These are phyloP conservation scores for Saccharomycopsis capsularis DNA, from an alignment of 805 yeast genomes.

Conservation along the genomic window DNA sequence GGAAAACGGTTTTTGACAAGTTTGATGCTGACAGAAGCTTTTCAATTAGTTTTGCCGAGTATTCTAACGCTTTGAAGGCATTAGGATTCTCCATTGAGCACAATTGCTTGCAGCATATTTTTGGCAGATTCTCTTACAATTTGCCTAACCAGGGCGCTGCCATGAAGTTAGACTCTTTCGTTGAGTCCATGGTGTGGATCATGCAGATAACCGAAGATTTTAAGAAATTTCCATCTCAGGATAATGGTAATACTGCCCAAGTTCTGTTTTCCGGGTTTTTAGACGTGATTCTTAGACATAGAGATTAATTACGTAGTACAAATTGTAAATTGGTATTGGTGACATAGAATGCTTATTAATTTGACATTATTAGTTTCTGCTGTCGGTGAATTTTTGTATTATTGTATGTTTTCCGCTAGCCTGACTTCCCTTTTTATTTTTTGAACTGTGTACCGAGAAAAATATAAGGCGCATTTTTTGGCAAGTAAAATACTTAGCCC, in stretches of 20 bases:
- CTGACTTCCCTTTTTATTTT: neutral
- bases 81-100: slow-evolving; percentile 9
- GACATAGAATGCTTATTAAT: neutral
- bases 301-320: slow-evolving; percentile 1
- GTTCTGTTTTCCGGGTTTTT: slow-evolving; percentile 9
- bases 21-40: slow-evolving; percentile 12
- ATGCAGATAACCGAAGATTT: slow-evolving; percentile 17
- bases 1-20: slow-evolving; percentile 16
- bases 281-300: slow-evolving; percentile 12
- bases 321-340: neutral
- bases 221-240: slow-evolving; percentile 11
- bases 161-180: slow-evolving; percentile 20
- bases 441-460: neutral
- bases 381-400: neutral
- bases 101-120: slow-evolving; percentile 7
- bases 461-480: too few species aligned
- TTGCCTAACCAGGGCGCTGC: neutral
- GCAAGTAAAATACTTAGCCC: too few species aligned
- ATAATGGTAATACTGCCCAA: slow-evolving; percentile 9
- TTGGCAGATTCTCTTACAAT: slow-evolving; percentile 7
- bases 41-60: slow-evolving; percentile 12
- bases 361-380: neutral
- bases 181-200: slow-evolving; percentile 12
- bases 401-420: neutral
- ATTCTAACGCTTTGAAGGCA: slow-evolving; percentile 10